These are phyloP conservation scores for Carex pumila DNA, from an alignment of 176 grass and related monocot species.

Conservation along the genomic window DNA sequence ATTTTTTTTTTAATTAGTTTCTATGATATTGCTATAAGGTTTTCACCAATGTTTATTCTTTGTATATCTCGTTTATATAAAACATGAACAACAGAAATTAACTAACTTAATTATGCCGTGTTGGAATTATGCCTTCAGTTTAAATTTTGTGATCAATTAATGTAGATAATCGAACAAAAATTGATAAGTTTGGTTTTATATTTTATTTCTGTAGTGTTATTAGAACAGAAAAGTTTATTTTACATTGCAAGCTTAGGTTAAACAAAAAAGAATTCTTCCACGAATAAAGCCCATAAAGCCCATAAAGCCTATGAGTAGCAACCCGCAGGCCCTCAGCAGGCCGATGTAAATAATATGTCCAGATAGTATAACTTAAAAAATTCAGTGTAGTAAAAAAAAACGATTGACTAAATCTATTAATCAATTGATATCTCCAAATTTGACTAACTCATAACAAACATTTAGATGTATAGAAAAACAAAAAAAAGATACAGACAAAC, in stretches of 20 bases:
- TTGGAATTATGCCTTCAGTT: not conserved
- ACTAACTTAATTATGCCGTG: not conserved
- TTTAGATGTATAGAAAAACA: too few species aligned
- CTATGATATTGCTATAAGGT: not conserved
- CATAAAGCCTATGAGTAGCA: too few species aligned
- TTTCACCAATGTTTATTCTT: not conserved
- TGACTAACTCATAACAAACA: too few species aligned
- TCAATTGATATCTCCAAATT: too few species aligned
- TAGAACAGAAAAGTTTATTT: not conserved
- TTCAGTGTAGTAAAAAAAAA: too few species aligned
- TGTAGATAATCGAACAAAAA: too few species aligned
- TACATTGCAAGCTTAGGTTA: not conserved
- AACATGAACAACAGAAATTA: not conserved
- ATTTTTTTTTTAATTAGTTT: conserved; percentile 3
- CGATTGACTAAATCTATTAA: too few species aligned
- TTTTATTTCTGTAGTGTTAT: not conserved
- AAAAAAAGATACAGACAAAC: too few species aligned
- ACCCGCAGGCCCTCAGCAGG: too few species aligned
- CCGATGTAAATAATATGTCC: too few species aligned
- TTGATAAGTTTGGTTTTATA: not conserved
- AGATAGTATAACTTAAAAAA: too few species aligned
- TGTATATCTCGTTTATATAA: not conserved
- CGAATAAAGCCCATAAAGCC: not conserved
- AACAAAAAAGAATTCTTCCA: not conserved
- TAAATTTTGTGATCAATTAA: not conserved